Base-by-base conservation (phyloP, 805 yeast species). In the Kregervanrija fluxuum region DNA sequence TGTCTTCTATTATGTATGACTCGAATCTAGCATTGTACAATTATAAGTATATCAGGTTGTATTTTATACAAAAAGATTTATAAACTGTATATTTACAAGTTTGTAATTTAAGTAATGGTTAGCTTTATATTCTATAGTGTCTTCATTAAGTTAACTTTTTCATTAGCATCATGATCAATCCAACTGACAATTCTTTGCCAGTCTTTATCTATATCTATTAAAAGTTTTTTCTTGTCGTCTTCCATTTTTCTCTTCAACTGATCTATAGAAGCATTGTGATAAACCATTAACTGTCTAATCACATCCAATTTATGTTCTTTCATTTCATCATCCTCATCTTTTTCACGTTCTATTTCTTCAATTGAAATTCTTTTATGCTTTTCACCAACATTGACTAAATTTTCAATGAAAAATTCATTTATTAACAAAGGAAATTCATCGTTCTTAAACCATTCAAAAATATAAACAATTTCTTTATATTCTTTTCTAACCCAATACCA, bases 151-250 rank as follows among this genome's bases (percentile, higher is more conserved):
- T 22, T 8, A 22, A 22, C 6, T 22, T 22, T 22, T 6, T 22
- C 28, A 22, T 44, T 46, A 6, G 44, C 43, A 34, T 52, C 56
- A 14, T 46, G 40, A 15, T 44, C 47, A 34, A 54, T 43, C 62
- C 61, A 56, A 14, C 45, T 37, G 9, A 45, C 43, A 6, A 55
- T 17, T 10, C 28, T 12, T n/a, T 30, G 30, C 15, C 56, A 44
- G 32, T 45, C 35, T 1, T 31, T 10, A 11, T 46, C 50, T 16
- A 51, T 43, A 8, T 48, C 53, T 2, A 31, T 22, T 13, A 50
- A 31, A 11, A 46, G 46, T 30, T 33, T 11, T 5, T 35, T 35
- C 13, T 43, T 45, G 2, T 51, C 42, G 5, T 11, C 30, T 15
- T 35, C 17, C 30, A 47, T 37, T 9, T 35, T 43, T 11, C 28